Evolutionary conservation across 75 land plant genomes (phyloP).

Genomic region (Pseudotsuga menziesii): DNA sequence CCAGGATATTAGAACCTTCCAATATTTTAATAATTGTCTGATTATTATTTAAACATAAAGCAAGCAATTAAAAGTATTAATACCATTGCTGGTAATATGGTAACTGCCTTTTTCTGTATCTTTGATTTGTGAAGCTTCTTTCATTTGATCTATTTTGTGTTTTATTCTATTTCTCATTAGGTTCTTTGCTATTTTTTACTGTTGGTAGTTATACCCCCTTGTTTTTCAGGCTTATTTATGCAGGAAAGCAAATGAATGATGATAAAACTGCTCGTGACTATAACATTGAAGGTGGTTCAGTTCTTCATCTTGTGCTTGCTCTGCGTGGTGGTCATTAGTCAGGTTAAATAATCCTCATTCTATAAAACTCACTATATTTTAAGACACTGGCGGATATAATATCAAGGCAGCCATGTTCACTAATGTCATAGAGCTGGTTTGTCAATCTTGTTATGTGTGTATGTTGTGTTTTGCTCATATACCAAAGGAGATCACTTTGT

Average conservation of each 20-base stretch:
- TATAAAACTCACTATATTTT: no score
- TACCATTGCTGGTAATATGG: neutral
- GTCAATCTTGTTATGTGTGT: no score
- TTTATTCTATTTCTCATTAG: neutral
- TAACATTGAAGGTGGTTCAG: slow-evolving; percentile 89
- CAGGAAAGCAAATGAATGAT: slow-evolving; percentile 89
- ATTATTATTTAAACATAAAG: neutral
- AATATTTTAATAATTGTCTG: neutral
- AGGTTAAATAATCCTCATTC: no score
- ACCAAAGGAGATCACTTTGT: no score
- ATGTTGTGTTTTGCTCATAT: no score
- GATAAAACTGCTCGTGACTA: slow-evolving; percentile 87
- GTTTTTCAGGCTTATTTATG: slow-evolving; percentile 73
- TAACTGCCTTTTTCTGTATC: neutral
- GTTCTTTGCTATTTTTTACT: neutral
- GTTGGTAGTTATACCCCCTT: neutral
- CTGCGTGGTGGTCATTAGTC: slow-evolving; percentile 29
- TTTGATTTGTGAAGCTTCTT: neutral
- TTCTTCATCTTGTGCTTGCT: slow-evolving; percentile 84
- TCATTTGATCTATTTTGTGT: neutral
- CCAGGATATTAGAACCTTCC: neutral
- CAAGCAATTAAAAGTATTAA: neutral
- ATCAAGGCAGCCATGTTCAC: no score
- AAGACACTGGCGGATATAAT: no score
- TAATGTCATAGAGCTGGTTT: no score